These are phyloP conservation scores for Talaromyces wortmannii DNA, from an alignment of 495 filamentous ascomycete species.

Conservation along the genomic window DNA sequence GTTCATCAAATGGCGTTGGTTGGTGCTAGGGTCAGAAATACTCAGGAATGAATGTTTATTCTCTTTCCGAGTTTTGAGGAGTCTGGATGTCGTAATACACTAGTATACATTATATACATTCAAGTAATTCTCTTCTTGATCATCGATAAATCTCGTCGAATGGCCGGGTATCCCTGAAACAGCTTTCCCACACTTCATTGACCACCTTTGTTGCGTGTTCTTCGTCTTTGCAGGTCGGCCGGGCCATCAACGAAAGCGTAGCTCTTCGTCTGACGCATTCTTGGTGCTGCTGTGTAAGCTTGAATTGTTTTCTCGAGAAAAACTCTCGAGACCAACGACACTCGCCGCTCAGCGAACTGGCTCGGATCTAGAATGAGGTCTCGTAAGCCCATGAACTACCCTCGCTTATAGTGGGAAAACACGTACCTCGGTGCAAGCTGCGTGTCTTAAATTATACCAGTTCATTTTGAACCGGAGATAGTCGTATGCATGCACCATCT, in stretches of 20 bases:
- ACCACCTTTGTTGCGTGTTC: constrained; percentile 81
- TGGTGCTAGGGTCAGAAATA: too few species aligned
- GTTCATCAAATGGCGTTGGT: not conserved
- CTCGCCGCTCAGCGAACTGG: constrained; percentile 85
- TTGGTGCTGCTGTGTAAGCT: constrained; percentile 85
- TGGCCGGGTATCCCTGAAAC: constrained; percentile 86
- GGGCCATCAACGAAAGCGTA: constrained; percentile 61
- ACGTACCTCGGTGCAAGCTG: constrained; percentile 88
- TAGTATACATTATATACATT: constrained; percentile 8
- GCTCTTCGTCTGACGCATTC: constrained; percentile 82
- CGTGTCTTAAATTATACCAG: constrained; percentile 72
- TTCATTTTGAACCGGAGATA: constrained; percentile 87
- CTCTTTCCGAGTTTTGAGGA: not conserved
- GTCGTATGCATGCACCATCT: constrained; percentile 97
- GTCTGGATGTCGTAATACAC: not conserved
- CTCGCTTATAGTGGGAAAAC: not conserved
- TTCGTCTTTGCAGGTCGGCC: constrained; percentile 79
- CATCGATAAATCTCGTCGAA: constrained; percentile 96
- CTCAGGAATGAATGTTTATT: not conserved
- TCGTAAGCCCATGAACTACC: not conserved
- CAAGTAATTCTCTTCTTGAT: constrained; percentile 13
- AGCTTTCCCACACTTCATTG: constrained; percentile 96
- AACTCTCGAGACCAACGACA: constrained; percentile 88
- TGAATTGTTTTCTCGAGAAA: constrained; percentile 75
- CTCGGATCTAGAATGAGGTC: constrained; percentile 61